These are phyloP conservation scores for Clavispora vitiphila DNA, from an alignment of 805 yeast species.

Conservation along the genomic window DNA sequence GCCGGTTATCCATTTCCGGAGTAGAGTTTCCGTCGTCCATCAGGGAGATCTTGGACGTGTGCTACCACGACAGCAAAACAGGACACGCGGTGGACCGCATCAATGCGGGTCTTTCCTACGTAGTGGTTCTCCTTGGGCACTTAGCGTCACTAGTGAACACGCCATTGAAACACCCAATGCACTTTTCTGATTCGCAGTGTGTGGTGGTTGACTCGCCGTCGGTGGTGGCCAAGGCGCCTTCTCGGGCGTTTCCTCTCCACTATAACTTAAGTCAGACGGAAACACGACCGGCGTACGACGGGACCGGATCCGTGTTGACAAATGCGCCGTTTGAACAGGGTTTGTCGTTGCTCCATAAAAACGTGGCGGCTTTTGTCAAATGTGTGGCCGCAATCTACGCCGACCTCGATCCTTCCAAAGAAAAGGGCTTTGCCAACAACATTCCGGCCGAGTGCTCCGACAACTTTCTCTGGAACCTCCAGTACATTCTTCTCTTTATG, in stretches of 20 bases:
- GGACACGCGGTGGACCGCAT: slow-evolving; percentile 14
- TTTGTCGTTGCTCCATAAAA: slow-evolving; percentile 26
- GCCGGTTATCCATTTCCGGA: slow-evolving; percentile 27
- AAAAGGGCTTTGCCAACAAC: slow-evolving; percentile 9
- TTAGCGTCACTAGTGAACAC: slow-evolving; percentile 24
- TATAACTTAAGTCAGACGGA: slow-evolving; percentile 21
- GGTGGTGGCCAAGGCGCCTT: slow-evolving; percentile 3
- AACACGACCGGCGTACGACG: slow-evolving; percentile 7
- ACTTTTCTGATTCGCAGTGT: slow-evolving; percentile 17
- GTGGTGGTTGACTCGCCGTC: slow-evolving; percentile 19
- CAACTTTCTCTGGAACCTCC: slow-evolving; percentile 37
- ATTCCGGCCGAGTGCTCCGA: slow-evolving; percentile 37
- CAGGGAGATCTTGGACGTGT: slow-evolving; percentile 23
- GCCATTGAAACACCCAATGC: slow-evolving; percentile 25
- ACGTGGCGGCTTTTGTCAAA: slow-evolving; percentile 22
- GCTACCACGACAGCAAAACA: too few relatives aligned
- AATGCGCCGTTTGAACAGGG: slow-evolving; percentile 31
- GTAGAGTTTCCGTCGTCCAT: slow-evolving; percentile 32
- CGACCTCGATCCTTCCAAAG: slow-evolving; percentile 5
- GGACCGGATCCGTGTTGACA: slow-evolving; percentile 3
- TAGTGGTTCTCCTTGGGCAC: slow-evolving; percentile 22
- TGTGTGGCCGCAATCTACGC: slow-evolving; percentile 16
- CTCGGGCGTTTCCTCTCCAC: slow-evolving; percentile 22
- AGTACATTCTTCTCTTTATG: slow-evolving; percentile 30
- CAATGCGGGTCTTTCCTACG: slow-evolving; percentile 29